Evolutionary conservation across 441 rosid species (phyloP), one percentile per base, ranked within the genome.

Genomic region (Mallotus repandus): DNA sequence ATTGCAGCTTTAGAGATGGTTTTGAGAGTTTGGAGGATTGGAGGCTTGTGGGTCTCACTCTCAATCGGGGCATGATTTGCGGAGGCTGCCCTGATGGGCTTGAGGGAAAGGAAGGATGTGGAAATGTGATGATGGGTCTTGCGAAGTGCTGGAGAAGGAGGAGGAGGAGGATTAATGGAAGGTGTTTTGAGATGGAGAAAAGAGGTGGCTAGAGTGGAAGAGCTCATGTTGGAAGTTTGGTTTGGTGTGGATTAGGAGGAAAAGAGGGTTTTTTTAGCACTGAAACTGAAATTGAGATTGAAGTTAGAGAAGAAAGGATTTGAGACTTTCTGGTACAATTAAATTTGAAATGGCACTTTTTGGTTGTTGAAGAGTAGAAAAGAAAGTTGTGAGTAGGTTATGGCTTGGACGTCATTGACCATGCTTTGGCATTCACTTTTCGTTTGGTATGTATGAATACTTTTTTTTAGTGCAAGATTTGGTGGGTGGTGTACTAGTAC

Each of bases 1-100:
- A 91, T 69, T 0, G 88, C 84, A 9, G 89, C 69, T 41, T 84
- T 86, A 58, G 89, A 79, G 19, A 85, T 76, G 63, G 79, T 74
- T 77, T 78, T 86, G 38, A 89, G 79, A 74, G 78, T 85, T 1
- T 78, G 74, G 11, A 76, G 18, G 32, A 86, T 10, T 9, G 64
- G 72, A 53, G 53, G 32, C 12, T 22, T 76, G 46, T 25, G 67
- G n/a, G 63, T 43, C 14, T 48, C 69, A 32, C 63, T 25, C 29
- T 25, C 29, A 25, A 25, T 29, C 16, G 73, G 43, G 52, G 41
- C 11, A 38, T 76, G 72, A 55, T 68, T 59, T 58, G 89, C 70
- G 71, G 80, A 69, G 29, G 29, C 29, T 38, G 86, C 90, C 32
- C 50, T 78, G 49, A 79, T 43, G 1, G 25, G 11, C 16, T 68